Evolutionary conservation across 2,329 filamentous ascomycete species (phyloP), one percentile per base, ranked within the genome.

Genomic region (Botrytis deweyae): DNA sequence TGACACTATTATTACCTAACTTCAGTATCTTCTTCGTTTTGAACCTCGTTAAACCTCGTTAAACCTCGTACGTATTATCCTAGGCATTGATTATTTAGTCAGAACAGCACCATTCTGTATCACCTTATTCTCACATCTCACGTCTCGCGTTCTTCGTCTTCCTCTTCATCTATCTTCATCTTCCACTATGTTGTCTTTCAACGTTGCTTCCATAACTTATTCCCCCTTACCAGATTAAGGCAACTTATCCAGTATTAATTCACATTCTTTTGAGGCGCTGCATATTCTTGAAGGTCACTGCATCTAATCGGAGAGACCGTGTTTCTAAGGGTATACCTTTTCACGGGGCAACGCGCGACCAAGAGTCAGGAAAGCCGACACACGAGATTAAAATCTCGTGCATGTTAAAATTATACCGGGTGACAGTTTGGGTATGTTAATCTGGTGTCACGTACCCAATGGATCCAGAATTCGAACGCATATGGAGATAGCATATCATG

Each of bases 261-360:
- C 33, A 25, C 40, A 46, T 67, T 36, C 63, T 72, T 55, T 38
- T 18, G 18, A 44, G 49, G 63, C 25, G 33, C 29, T 46, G 20
- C 40, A 36, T 58, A 18, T 49, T 66, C 36, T 44, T 40, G 63
- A 59, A 72, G 49, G 63, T 72, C 65, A 68, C 63, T 72, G 63
- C 55, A 46, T 58, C n/a, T 67, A 42, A n/a, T 72, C 71, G 71
- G 71, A 68, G 63, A 67, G 38, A 52, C 71, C 71, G 71, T 40
- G 71, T 49, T 46, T 55, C n/a, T 33, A 52, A 72, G 46, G 46
- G 46, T 72, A 33, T 71, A 6, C 42, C 18, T 16, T 29, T 22
- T 33, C 46, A 42, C 46, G 18, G 18, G 36, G 59, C 33, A 58
- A 25, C 44, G 46, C 49, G 33, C 36, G 38, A 33, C 36, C 25